A percentile compares a stretch with the other conserved stretches of the same genome.
phyloP scores from a whole-genome alignment of 306 rosid genomes.

The Gynostemma pentaphyllum region DNA sequence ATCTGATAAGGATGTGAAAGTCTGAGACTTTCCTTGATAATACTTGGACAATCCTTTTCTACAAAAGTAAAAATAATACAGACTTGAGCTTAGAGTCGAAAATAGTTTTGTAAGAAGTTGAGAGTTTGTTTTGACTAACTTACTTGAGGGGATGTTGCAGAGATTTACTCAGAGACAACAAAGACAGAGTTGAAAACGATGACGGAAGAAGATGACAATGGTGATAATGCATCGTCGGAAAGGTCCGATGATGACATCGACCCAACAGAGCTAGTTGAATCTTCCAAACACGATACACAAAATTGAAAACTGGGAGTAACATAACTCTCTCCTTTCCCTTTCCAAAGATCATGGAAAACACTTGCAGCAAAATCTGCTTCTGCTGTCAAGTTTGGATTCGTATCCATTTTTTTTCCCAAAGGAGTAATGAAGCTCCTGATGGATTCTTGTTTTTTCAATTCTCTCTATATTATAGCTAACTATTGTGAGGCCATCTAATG shows the following conservation, averaged over 20 bases:
- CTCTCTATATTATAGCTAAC: background rate
- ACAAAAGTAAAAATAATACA: background rate
- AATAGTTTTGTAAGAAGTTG: background rate
- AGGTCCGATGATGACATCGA: background rate
- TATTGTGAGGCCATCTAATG: background rate
- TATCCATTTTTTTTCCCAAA: background rate
- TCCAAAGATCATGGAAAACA: background rate
- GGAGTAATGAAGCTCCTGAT: background rate
- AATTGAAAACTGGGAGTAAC: background rate
- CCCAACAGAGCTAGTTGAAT: background rate
- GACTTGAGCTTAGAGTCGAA: background rate
- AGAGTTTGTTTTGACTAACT: background rate
- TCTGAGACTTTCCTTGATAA: conserved; percentile 26
- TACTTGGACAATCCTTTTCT: conserved; percentile 36
- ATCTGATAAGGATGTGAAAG: conserved; percentile 25
- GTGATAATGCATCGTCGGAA: background rate
- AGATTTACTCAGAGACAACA: background rate
- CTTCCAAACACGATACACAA: background rate
- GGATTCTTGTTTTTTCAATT: background rate
- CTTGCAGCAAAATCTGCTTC: background rate
- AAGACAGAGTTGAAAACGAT: background rate
- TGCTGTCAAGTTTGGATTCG: background rate
- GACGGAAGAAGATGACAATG: background rate
- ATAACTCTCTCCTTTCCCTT: background rate
- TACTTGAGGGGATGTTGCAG: background rate